Evolutionary conservation across 306 rosid species (phyloP).

Genomic region (Cucumis hystrix): DNA sequence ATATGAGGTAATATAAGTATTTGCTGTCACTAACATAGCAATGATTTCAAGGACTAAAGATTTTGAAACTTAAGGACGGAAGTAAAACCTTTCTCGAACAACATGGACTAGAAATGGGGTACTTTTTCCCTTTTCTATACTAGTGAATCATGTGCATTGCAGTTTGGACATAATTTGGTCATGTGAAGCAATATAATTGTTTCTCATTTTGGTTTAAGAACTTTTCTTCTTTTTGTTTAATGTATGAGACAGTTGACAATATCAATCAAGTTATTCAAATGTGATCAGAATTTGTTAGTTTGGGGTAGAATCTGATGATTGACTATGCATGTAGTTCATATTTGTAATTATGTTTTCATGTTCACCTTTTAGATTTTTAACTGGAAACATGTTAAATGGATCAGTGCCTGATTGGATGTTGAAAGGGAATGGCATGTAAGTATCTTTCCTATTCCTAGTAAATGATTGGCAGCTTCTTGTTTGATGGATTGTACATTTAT

Average conservation of each 20-base stretch:
- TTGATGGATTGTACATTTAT: neutral
- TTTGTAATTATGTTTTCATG: neutral
- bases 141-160: neutral
- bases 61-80: neutral
- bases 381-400: constrained; percentile 48
- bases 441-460: constrained; percentile 3
- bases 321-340: neutral
- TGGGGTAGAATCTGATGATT: neutral
- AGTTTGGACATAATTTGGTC: neutral
- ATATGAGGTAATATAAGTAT: neutral
- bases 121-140: neutral
- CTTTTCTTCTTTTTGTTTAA: neutral
- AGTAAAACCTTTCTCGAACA: neutral
- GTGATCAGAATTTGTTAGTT: neutral
- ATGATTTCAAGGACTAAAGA: neutral
- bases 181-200: neutral
- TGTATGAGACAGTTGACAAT: neutral
- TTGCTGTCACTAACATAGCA: neutral
- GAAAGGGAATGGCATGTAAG: constrained; percentile 26
- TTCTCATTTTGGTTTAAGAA: neutral
- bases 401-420: constrained; percentile 23
- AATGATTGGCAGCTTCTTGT: neutral
- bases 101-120: neutral
- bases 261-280: neutral
- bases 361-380: constrained; percentile 32